A percentile compares a stretch with the other conserved stretches of the same genome.
Evolutionary conservation across 2,329 filamentous ascomycete genomes (phyloP).

Genomic region (Ceratocystis huliohia): DNA sequence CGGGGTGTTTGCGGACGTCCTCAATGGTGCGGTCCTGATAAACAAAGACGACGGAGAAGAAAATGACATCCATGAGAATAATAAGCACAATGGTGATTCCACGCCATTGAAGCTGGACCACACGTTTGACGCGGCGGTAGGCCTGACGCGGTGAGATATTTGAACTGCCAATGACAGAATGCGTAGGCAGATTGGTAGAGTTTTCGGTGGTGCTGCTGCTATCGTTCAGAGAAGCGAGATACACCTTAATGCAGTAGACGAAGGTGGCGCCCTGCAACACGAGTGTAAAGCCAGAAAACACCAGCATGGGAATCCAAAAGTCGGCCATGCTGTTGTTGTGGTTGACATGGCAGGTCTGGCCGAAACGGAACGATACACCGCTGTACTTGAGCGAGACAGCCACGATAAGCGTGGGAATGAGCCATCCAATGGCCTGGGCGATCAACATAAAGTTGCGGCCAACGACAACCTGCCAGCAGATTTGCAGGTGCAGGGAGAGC

Average conservation of each 20-base stretch:
- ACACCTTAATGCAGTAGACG: constrained; percentile 88
- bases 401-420: constrained; percentile 63
- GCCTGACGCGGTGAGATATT: constrained; percentile 75
- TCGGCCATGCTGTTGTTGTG: constrained; percentile 68
- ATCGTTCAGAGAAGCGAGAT: constrained; percentile 70
- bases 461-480: constrained; percentile 90
- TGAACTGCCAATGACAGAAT: constrained; percentile 55
- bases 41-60: constrained; percentile 85
- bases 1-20: constrained; percentile 41
- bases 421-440: constrained; percentile 71
- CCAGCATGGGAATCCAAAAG: constrained; percentile 81
- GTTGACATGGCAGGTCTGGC: constrained; percentile 87
- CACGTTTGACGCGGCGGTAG: constrained; percentile 72
- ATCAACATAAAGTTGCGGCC: constrained; percentile 82
- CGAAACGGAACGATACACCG: constrained; percentile 89
- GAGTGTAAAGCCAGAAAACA: constrained; percentile 62
- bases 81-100: constrained; percentile 82
- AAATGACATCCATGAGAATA: constrained; percentile 82
- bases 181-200: constrained; percentile 56
- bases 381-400: constrained; percentile 68
- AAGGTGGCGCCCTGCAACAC: constrained; percentile 77
- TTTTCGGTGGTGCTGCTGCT: constrained; percentile 56
- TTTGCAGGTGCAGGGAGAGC: constrained; percentile 86
- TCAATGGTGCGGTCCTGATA: constrained; percentile 65
- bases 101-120: constrained; percentile 86